Percentiles rank a stretch among this genome's conserved stretches.
phyloP scores from a whole-genome alignment of 441 rosid species.

The Erodium chrysanthum region DNA sequence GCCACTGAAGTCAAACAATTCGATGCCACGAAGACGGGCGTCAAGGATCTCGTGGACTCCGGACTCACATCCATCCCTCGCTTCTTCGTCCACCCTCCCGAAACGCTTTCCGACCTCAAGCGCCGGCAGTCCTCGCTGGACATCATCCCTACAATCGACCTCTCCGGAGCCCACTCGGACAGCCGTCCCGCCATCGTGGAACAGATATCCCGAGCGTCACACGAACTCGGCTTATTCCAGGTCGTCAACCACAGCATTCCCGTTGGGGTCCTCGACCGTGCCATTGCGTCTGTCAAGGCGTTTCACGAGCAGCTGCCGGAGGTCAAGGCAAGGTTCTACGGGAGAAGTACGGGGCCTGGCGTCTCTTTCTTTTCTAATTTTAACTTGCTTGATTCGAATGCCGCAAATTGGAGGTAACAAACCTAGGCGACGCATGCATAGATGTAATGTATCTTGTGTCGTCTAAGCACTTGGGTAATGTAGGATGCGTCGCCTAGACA shows the following conservation, averaged over 20 bases:
- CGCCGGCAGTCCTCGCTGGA: neutral
- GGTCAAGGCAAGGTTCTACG: slow-evolving; percentile 30
- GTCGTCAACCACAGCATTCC: slow-evolving; percentile 45
- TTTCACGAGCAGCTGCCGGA: slow-evolving; percentile 41
- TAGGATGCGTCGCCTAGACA: too few species aligned
- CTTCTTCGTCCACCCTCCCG: slow-evolving; percentile 10
- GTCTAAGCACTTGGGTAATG: too few species aligned
- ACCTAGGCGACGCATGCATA: too few species aligned
- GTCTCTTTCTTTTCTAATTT: slow-evolving; percentile 34
- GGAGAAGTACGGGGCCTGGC: slow-evolving; percentile 20
- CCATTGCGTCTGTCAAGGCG: slow-evolving; percentile 24
- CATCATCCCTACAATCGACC: slow-evolving; percentile 36
- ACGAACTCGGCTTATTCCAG: slow-evolving; percentile 49
- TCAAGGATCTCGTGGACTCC: slow-evolving; percentile 41
- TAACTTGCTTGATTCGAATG: slow-evolving; percentile 34
- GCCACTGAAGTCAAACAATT: slow-evolving; percentile 22
- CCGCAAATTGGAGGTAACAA: slow-evolving; percentile 56
- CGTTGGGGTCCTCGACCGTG: slow-evolving; percentile 26
- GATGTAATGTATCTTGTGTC: too few species aligned
- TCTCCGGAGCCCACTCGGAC: slow-evolving; percentile 20
- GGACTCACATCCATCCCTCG: slow-evolving; percentile 37
- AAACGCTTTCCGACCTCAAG: slow-evolving; percentile 26
- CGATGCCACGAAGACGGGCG: slow-evolving; percentile 43
- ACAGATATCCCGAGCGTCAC: slow-evolving; percentile 24
- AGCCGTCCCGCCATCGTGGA: slow-evolving; percentile 20